Evolutionary conservation across 306 rosid species (phyloP).

Genomic region (Vigna reflexopilosa): DNA sequence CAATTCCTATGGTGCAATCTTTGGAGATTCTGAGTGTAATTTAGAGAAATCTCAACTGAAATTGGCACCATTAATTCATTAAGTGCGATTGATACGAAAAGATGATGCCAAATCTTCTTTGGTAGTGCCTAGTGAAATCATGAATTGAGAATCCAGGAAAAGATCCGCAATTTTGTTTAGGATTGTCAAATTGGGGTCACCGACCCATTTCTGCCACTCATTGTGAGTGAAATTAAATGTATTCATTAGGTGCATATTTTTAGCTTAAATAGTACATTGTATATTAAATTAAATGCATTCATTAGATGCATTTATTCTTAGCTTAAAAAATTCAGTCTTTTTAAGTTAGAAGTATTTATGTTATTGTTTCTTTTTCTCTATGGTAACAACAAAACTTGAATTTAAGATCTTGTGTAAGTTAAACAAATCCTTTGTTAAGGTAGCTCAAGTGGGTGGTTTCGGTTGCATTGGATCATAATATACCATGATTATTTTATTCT

Average conservation of each 20-base stretch:
- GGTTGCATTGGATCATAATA: neutral
- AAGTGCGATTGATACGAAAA: neutral
- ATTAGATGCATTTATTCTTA: neutral
- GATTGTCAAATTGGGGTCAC: neutral
- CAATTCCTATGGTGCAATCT: neutral
- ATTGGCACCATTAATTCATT: neutral
- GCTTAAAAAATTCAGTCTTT: neutral
- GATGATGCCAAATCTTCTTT: constrained; percentile 1
- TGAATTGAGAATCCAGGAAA: neutral
- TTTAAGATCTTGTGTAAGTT: too few species aligned
- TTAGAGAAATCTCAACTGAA: neutral
- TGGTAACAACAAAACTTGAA: too few species aligned
- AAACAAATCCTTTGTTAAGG: too few species aligned
- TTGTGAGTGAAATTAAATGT: neutral
- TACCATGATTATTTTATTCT: neutral
- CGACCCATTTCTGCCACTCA: neutral
- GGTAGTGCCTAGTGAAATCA: neutral
- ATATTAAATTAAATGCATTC: neutral
- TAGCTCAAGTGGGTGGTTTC: too few species aligned
- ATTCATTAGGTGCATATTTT: neutral
- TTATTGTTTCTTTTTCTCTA: too few species aligned
- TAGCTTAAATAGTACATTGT: neutral
- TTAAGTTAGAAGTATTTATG: neutral
- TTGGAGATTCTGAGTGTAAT: too few species aligned
- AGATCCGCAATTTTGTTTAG: constrained; percentile 16